Base-by-base conservation (phyloP, 805 yeast species). In the Wickerhamiella dianesei region DNA sequence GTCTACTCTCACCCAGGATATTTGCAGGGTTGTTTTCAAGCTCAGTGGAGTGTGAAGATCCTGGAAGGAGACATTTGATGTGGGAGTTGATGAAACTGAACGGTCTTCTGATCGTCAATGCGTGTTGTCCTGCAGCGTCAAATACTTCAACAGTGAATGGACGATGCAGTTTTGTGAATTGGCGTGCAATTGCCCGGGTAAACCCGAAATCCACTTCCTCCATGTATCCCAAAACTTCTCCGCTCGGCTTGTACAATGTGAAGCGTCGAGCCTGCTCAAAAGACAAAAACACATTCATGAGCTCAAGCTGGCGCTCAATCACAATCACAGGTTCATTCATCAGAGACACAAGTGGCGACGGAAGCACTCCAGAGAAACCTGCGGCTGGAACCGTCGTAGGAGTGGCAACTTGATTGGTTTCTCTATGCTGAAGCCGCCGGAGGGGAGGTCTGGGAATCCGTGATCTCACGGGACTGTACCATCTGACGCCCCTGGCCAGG, bases 251-350 rank as follows among this genome's bases (percentile, higher is more conserved):
- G 77, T 80, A 72, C 40, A 92, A 73, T 3, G 57, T 52, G 53
- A 89, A 89, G 53, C 72, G 68, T 60, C 88, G 89, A 1, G 92
- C 85, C 65, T 92, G 97, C 61, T 89, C 97, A 56, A 83, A 85
- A 1, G 96, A 96, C 42, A 88, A 59, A 45, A 87, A 73, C 16
- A 92, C 70, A 59, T 86, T 88, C 86, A 86, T 80, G 68, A 80
- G 73, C 65, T 92, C 97, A 20, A 92, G 69, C 59, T 84, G 82
- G 48, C 98, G 72, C 59, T 89, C 96, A 41, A 92, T 76, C 0
- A 89, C 86, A 18, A 89, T 63, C 3, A 89, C 82, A 1, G 96
- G 96, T 56, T 85, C 85, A 39, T 73, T 72, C 37, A 89, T 64
- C 4, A 88, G 66, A 40, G 71, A 68, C 22, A 76, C 73, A 19